Evolutionary conservation across 306 rosid species (phyloP).

Genomic region (Trifolium fragiferum): DNA sequence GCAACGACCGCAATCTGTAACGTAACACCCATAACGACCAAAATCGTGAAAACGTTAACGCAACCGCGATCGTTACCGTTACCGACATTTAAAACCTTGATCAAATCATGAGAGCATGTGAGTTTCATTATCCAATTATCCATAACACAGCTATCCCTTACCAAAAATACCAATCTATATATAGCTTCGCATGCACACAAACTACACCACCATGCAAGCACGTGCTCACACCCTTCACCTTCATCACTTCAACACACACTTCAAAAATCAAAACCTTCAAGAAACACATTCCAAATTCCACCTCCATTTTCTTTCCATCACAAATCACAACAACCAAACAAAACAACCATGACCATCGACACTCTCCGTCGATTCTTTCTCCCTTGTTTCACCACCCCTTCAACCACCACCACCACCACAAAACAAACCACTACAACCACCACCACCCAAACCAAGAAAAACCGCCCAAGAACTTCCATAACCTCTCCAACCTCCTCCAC

Average conservation of each 20-base stretch:
- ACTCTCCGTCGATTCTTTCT: constrained; percentile 83
- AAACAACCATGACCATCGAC: constrained; percentile 64
- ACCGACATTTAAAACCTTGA: too few species aligned
- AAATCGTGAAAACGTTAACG: too few species aligned
- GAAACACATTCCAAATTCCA: constrained; percentile 5
- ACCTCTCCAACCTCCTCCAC: constrained; percentile 22
- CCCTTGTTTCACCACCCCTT: constrained; percentile 62
- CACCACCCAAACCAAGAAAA: constrained; percentile 58
- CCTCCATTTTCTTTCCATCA: constrained; percentile 8
- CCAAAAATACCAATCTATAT: neutral
- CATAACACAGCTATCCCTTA: too few species aligned
- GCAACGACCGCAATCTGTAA: too few species aligned
- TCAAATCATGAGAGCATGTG: too few species aligned
- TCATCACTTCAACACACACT: neutral
- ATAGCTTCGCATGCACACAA: constrained; percentile 23
- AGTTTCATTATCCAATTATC: too few species aligned
- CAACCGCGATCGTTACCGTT: too few species aligned
- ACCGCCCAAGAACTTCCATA: constrained; percentile 70
- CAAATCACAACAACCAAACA: neutral
- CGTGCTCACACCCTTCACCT: constrained; percentile 34
- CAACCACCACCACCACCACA: neutral
- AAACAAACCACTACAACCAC: neutral
- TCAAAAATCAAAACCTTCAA: neutral
- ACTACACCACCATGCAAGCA: constrained; percentile 40
- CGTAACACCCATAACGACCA: too few species aligned